Base-by-base conservation (phyloP, 257 asterid species). In the Asclepias syriaca region DNA sequence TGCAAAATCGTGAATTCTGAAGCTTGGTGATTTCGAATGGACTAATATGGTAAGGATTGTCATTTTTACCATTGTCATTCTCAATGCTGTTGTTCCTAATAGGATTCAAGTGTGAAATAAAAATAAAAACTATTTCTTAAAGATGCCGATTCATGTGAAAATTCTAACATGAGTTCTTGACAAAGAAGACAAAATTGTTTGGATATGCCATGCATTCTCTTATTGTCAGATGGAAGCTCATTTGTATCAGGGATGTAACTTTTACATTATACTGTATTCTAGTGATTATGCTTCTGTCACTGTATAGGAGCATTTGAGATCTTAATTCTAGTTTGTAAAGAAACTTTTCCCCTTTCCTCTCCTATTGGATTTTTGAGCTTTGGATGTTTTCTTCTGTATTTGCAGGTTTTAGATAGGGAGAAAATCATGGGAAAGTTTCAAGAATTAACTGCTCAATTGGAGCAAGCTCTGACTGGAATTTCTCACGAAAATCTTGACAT, bases 351-450 rank as follows among this genome's bases (percentile, higher is more conserved):
- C 29, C 13, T 15, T 50, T 10, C 0, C 21, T 19, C 51, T 34
- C 53, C 14, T 37, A 19, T 4, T 59, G 8, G 24, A 6, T 14
- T 61, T 15, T 16, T 0, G 2, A 32, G 8, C 2, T 16, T 19
- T 61, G 66, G 29, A 6, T 16, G 8, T 16, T 61, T 34, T 64
- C 29, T 24, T 64, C 29, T 64, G 45, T 61, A 65, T 84, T 67
- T 82, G 79, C 87, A 95, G 99, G 97, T 95, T 63, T 77, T 95
- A 68, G 98, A 95, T 81, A 88, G 98, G 83, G 96, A 90, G 66
- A 87, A 83, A 48, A 83, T 90, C 77, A 86, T 86, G 89, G 78
- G 68, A 67, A 85, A 74, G 72, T 92, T 92, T 85, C 90, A 89
- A 72, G 96, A 86, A 74, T 90, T 92, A 69, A 95, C 98, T 19